These are phyloP conservation scores for Ceratopteris richardii DNA, from an alignment of 75 land plant genomes.

Conservation along the genomic window DNA sequence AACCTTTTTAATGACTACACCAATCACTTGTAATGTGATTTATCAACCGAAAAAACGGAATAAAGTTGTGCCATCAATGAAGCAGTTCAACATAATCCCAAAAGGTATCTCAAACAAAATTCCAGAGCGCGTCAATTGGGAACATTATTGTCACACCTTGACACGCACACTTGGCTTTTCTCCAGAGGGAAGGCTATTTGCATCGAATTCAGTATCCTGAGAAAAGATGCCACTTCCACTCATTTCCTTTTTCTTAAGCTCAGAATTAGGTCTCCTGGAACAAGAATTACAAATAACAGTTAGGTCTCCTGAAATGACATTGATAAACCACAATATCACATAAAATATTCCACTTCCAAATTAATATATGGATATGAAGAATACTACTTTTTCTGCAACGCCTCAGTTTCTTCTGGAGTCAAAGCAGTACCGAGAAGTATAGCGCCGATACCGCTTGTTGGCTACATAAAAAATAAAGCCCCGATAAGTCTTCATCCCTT, in stretches of 20 bases:
- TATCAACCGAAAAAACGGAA: not conserved
- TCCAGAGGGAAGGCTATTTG: not conserved
- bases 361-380: too few species aligned
- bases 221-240: slow-evolving; percentile 40
- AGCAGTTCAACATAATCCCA: too few species aligned
- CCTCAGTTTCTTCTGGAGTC: slow-evolving; percentile 23
- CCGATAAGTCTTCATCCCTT: not conserved
- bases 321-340: too few species aligned
- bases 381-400: slow-evolving; percentile 16
- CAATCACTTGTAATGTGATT: not conserved
- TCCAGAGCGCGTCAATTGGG: too few species aligned
- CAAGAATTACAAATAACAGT: too few species aligned
- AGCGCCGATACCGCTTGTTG: slow-evolving; percentile 21
- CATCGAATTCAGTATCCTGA: slow-evolving; percentile 10
- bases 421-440: slow-evolving; percentile 17
- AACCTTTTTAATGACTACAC: too few species aligned
- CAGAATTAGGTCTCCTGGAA: slow-evolving; percentile 42
- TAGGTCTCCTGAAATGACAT: slow-evolving; percentile 19
- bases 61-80: too few species aligned
- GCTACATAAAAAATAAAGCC: slow-evolving; percentile 7
- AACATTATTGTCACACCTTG: not conserved
- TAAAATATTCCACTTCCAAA: too few species aligned
- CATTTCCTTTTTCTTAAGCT: slow-evolving; percentile 36
- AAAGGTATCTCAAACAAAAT: too few species aligned
- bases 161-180: not conserved